Evolutionary conservation across 2,329 filamentous ascomycete species (phyloP), one percentile per base, ranked within the genome.

Genomic region (Scolecobasidium constrictum): DNA sequence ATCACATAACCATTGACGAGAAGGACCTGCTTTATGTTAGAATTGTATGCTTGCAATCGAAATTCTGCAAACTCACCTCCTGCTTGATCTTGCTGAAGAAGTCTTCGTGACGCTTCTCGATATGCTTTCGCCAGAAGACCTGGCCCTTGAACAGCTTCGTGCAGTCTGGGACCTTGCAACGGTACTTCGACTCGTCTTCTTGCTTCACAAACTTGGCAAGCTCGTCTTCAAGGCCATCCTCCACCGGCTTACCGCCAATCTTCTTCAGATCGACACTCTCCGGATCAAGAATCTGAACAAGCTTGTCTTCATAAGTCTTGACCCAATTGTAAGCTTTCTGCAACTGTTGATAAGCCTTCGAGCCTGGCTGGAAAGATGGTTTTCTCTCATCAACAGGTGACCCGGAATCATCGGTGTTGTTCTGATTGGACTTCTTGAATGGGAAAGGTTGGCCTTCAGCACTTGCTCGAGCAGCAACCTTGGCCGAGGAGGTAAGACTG

Each of bases 251-350:
- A 15, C 92, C 92, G 39, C 93, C 92, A 19, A 96, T 75, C 65
- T 95, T 96, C 59, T 80, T 80, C 34, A 96, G 69, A 56, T 96
- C 87, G 18, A 84, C 83, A 39, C 81, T 79, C 43, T 92, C 85
- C 0, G 92, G 92, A 51, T 96, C 90, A 12, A 98, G 72, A 37
- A 96, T 83, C 59, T 95, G 88, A 58, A 86, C 70, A 40, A 98
- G 74, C 66, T 98, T 98, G 57, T 98, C 92, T 58, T 98, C 92
- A 55, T 94, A 98, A 0, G 92, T 96, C 68, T 84, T 93, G 47
- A 98, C 93, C 92, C 93, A 98, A 57, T 96, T 98, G 67, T 87
- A 96, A 0, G 92, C 92, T 45, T 88, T 82, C 55, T 93, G 84
- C 12, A 96, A 76, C 58, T 96, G 92, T 59, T 93, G 86, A 54